Percentiles rank a stretch among this genome's conserved stretches.
Conservation (phyloP, 768 basidiomycete species). For the Suillus tomentosus region DNA sequence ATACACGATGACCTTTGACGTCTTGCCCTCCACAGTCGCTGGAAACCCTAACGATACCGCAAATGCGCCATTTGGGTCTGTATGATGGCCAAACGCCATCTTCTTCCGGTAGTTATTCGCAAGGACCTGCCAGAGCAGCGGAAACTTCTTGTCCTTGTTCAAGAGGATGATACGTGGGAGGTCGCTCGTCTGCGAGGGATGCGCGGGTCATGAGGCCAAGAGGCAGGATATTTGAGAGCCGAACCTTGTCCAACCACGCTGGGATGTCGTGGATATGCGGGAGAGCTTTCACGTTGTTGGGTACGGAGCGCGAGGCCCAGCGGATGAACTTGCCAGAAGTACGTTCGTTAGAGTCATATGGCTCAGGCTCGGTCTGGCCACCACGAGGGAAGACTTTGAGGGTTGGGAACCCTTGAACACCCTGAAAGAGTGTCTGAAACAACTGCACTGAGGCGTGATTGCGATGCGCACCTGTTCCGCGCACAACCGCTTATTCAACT, state of each 20-base stretch:
- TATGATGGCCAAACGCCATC: constrained; percentile 63
- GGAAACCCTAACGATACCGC: constrained; percentile 62
- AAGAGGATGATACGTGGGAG: constrained; percentile 64
- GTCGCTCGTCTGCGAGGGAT: constrained; percentile 35
- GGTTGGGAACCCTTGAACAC: constrained; percentile 90
- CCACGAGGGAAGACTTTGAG: constrained; percentile 91
- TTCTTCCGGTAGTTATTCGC: constrained; percentile 69
- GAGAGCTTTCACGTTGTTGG: constrained; percentile 66
- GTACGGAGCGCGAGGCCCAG: constrained; percentile 74
- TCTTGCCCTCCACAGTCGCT: constrained; percentile 48
- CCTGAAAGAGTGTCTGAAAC: constrained; percentile 35
- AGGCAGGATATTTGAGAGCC: constrained; percentile 16
- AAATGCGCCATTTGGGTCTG: constrained; percentile 64
- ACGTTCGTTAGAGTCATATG: constrained; percentile 70
- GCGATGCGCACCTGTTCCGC: constrained; percentile 59
- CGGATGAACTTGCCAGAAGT: constrained; percentile 73
- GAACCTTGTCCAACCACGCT: constrained; percentile 70
- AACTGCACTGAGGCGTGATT: neutral
- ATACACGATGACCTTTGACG: constrained; percentile 73
- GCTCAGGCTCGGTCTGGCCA: constrained; percentile 55
- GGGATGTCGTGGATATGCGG: constrained; percentile 57
- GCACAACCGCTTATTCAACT: constrained; percentile 80
- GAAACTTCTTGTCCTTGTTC: constrained; percentile 75
- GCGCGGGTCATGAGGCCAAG: constrained; percentile 5
- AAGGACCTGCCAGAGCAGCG: constrained; percentile 79